These are phyloP conservation scores for Macaranga tanarius DNA, from an alignment of 441 rosid genomes.

Conservation along the genomic window DNA sequence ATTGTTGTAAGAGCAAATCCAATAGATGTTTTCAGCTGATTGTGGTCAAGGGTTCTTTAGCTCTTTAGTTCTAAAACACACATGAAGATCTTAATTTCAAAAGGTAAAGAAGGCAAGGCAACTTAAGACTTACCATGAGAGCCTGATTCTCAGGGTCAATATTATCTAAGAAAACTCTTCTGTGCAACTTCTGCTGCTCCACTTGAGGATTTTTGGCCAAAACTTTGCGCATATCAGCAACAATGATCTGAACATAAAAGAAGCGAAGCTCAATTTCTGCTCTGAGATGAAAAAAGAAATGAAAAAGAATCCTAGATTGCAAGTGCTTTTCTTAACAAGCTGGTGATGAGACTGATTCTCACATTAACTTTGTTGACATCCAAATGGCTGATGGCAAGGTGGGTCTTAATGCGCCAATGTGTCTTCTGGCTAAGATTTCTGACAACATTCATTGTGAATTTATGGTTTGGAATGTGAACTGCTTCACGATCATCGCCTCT, in stretches of 20 bases:
- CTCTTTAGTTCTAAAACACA: background rate
- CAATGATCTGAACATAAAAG: constrained; percentile 58
- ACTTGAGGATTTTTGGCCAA: constrained; percentile 93
- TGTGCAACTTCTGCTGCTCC: constrained; percentile 91
- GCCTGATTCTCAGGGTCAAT: constrained; percentile 84
- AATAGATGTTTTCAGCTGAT: background rate
- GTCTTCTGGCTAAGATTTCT: constrained; percentile 93
- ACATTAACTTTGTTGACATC: constrained; percentile 82
- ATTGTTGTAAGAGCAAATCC: background rate
- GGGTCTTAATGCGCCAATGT: constrained; percentile 98
- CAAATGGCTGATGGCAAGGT: constrained; percentile 87
- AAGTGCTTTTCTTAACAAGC: constrained; percentile 8
- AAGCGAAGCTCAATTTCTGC: constrained; percentile 14
- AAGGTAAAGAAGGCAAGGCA: constrained; percentile 1
- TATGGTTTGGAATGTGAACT: constrained; percentile 93
- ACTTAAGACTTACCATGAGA: constrained; percentile 55
- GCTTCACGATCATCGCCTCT: constrained; percentile 99
- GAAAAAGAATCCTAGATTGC: constrained; percentile 1
- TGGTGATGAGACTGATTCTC: constrained; percentile 33
- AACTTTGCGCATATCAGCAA: constrained; percentile 95
- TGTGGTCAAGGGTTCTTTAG: constrained; percentile 1
- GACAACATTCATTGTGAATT: constrained; percentile 81
- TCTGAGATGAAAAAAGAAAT: constrained; percentile 8
- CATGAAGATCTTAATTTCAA: background rate
- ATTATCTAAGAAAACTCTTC: constrained; percentile 86